Conservation (phyloP, 148 eudicot species). For the Pharnaceum exiguum region DNA sequence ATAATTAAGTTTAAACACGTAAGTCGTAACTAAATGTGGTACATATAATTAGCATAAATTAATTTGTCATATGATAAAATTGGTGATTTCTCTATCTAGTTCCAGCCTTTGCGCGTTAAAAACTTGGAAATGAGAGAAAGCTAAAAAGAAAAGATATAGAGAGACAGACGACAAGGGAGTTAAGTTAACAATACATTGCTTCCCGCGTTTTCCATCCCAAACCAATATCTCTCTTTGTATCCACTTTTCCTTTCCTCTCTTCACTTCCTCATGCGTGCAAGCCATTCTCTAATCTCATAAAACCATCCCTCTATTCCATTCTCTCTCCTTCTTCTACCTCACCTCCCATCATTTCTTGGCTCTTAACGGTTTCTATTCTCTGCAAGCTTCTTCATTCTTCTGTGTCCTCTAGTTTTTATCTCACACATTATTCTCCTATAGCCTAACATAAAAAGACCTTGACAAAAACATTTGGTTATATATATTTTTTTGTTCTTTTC, state of each 20-base stretch:
- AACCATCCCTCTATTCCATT: conserved; percentile 1
- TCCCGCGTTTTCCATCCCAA: conserved; percentile 57
- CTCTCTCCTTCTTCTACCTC: neutral
- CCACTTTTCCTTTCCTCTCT: conserved; percentile 45
- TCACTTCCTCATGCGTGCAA: conserved; percentile 82
- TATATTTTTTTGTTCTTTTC: conserved; percentile 1
- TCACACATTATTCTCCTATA: conserved; percentile 4
- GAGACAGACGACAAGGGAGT: conserved; percentile 3
- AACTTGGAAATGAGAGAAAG: conserved; percentile 15
- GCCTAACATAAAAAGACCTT: neutral
- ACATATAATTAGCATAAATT: too few species aligned
- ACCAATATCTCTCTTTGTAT: neutral
- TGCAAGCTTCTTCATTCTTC: conserved; percentile 39
- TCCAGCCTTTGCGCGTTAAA: conserved; percentile 3
- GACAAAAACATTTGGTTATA: neutral
- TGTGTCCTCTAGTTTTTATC: neutral
- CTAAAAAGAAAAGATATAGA: neutral
- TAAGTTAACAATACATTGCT: conserved; percentile 56
- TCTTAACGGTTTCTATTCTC: conserved; percentile 45
- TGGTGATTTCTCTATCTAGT: too few species aligned
- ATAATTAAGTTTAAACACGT: too few species aligned
- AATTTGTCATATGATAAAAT: too few species aligned
- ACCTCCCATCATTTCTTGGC: conserved; percentile 16
- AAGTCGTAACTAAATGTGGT: too few species aligned
- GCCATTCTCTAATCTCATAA: conserved; percentile 36